These are phyloP conservation scores for Saururus chinensis DNA, from an alignment of 164 flowering plant genomes.

Conservation along the genomic window DNA sequence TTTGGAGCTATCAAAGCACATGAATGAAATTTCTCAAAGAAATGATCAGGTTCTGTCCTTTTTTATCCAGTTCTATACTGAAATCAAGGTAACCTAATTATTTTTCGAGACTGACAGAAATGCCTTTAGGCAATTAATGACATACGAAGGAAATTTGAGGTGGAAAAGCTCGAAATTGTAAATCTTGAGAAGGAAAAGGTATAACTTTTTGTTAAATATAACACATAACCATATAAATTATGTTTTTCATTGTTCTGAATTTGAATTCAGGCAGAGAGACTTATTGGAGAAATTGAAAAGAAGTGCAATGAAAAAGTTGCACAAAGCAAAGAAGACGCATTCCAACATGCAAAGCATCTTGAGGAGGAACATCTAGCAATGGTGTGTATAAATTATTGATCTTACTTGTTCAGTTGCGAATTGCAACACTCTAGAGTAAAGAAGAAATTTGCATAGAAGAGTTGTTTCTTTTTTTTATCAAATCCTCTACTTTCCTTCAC, in stretches of 20 bases:
- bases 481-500: too few relatives aligned
- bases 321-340: conserved; percentile 61
- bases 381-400: conserved; percentile 29
- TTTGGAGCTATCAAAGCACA: conserved; percentile 71
- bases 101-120: conserved; percentile 12
- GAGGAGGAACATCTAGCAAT: conserved; percentile 68
- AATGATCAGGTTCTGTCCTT: conserved; percentile 71
- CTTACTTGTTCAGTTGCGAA: too few relatives aligned
- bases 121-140: conserved; percentile 82
- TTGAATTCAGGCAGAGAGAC: conserved; percentile 48
- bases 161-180: conserved; percentile 74
- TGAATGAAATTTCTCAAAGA: conserved; percentile 90
- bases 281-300: conserved; percentile 44
- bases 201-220: neutral
- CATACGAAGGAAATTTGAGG: conserved; percentile 78
- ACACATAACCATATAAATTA: neutral
- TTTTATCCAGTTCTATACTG: neutral
- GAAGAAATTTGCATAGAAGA: too few relatives aligned
- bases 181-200: conserved; percentile 87
- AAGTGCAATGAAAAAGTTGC: conserved; percentile 47
- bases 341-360: conserved; percentile 27
- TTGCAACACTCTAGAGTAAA: neutral
- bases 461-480: too few relatives aligned
- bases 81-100: neutral
- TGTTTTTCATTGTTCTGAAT: neutral